phyloP scores from a whole-genome alignment of 116 monocot genomes.

The Iris pallida region DNA sequence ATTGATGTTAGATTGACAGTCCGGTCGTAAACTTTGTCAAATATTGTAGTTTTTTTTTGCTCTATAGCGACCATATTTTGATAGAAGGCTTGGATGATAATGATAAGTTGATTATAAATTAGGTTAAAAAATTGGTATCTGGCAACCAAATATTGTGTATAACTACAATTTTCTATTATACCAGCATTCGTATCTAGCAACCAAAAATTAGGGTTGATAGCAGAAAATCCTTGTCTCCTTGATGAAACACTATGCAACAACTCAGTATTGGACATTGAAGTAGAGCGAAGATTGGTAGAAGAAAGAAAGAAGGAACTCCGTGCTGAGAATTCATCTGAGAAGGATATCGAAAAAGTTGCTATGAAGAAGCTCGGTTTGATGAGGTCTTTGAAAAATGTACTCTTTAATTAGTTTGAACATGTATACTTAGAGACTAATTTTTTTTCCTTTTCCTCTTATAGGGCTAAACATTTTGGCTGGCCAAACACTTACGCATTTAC shows the following conservation, averaged over 20 bases:
- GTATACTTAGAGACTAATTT: neutral
- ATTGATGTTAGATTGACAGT: too few species aligned
- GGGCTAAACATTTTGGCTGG: conserved; percentile 36
- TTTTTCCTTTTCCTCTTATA: neutral
- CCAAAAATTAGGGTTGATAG: conserved; percentile 32
- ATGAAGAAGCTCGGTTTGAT: conserved; percentile 63
- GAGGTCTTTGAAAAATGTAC: conserved; percentile 23
- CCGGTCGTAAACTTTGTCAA: too few species aligned
- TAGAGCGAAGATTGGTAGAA: conserved; percentile 34
- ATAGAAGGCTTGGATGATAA: too few species aligned
- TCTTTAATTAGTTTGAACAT: neutral
- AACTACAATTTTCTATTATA: too few species aligned
- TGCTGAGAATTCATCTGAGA: conserved; percentile 1
- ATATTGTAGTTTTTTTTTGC: too few species aligned
- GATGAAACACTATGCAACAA: conserved; percentile 35
- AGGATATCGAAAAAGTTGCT: conserved; percentile 24
- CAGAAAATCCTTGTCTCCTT: conserved; percentile 34
- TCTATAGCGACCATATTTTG: too few species aligned
- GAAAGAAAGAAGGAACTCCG: conserved; percentile 28
- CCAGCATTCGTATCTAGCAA: conserved; percentile 48
- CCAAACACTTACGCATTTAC: conserved; percentile 46
- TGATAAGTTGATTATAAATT: too few species aligned
- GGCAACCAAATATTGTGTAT: too few species aligned
- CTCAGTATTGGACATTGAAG: conserved; percentile 37
- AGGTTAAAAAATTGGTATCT: too few species aligned